These are phyloP conservation scores for Tylopilus felleus DNA, from an alignment of 768 basidiomycete genomes.

Conservation along the genomic window DNA sequence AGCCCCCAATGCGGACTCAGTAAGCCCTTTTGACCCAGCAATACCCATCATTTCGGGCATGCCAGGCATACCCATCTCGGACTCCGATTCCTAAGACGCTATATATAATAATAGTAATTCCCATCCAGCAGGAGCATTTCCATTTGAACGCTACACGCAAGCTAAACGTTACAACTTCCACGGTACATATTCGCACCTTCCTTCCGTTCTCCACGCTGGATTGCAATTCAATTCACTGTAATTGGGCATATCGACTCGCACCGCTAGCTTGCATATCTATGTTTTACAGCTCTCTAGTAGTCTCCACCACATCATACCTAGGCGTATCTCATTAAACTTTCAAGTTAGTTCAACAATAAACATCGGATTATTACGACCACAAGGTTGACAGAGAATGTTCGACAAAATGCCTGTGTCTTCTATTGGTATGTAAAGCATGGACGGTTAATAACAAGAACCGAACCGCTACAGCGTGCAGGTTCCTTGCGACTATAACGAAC, in stretches of 20 bases:
- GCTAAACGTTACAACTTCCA: constrained; percentile 10
- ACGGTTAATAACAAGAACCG: not conserved
- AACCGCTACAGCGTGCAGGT: not conserved
- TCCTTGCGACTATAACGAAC: constrained; percentile 5
- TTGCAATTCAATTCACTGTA: constrained; percentile 14
- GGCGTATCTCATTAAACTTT: not conserved
- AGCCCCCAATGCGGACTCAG: constrained; percentile 3
- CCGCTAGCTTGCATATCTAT: constrained; percentile 13
- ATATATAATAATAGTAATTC: constrained; percentile 2
- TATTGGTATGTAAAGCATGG: not conserved
- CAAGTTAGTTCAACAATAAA: constrained; percentile 16
- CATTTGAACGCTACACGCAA: not conserved
- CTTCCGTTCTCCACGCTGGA: not conserved
- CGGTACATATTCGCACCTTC: constrained; percentile 21
- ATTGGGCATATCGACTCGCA: constrained; percentile 7
- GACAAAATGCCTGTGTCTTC: not conserved
- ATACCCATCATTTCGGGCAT: constrained; percentile 14
- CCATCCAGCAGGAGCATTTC: constrained; percentile 1
- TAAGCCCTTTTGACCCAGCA: constrained; percentile 5
- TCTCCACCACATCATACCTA: constrained; percentile 14
- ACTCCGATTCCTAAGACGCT: constrained; percentile 2
- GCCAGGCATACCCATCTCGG: constrained; percentile 17
- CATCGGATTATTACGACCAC: constrained; percentile 6
- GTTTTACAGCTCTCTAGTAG: constrained; percentile 18
- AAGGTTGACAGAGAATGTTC: not conserved